Evolutionary conservation across 2,329 filamentous ascomycete species (phyloP), one percentile per base, ranked within the genome.

Genomic region (Xylaria sp.): DNA sequence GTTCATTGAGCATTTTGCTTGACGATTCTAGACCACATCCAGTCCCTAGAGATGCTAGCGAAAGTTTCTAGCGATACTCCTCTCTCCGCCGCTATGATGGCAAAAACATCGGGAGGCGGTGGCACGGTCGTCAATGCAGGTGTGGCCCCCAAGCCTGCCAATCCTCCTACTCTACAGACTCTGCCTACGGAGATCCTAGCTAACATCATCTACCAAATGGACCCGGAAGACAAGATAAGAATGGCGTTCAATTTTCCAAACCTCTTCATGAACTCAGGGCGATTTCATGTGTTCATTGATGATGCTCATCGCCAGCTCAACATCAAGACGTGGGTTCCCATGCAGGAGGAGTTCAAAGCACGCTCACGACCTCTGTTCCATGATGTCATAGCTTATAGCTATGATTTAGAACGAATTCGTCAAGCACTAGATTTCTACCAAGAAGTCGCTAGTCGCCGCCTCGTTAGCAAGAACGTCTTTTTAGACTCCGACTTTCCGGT

Each of bases 401-500:
- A 55, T 8, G 31, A 13, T 25, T 12, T 43, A 1, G 41, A 55
- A 0, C 15, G 46, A 31, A 51, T 68, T 9, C n/a, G 12, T 0
- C 1, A 4, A 1, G 31, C 64, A 1, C 13, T 68, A 0, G 31
- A 56, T 2, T 9, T 23, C 1, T 68, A 68, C 3, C 60, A 68
- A 33, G 15, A 36, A 5, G 55, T 64, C 25, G 48, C 36, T 20
- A 4, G 20, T 12, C 23, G 20, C 0, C 43, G 25, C 2, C 6
- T 33, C 10, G 20, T 64, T 28, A 9, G 56, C 18, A 49, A 1
- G 12, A 1, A 61, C 10, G 12, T 23, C 48, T 68, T 68, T 28
- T 25, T 68, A 2, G 58, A 65, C 39, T 62, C 43, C 1, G 3
- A 3, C 10, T 65, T 68, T 36, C 56, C 49, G 7, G 18, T 41